phyloP scores from a whole-genome alignment of 129 eudicot genomes.

The Flaveria linearis region DNA sequence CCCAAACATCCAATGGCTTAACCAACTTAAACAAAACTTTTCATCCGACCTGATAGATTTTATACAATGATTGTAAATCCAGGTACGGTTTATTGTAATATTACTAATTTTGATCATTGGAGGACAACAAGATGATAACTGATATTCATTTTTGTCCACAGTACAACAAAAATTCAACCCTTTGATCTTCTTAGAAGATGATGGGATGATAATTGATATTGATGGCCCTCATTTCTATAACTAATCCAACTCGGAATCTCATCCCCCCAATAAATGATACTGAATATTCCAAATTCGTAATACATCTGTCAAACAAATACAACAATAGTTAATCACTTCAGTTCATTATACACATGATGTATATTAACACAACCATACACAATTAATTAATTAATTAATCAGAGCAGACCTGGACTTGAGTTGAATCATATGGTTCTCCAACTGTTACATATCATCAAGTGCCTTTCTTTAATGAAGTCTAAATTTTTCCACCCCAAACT shows the following conservation, averaged over 20 bases:
- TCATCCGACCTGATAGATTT: fast-evolving
- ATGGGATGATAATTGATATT: constrained; percentile 20
- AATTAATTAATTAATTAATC: background rate
- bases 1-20: constrained; percentile 27
- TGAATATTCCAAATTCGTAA: constrained; percentile 17
- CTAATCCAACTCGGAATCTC: constrained; percentile 1
- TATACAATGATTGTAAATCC: background rate
- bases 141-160: no score
- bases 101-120: background rate
- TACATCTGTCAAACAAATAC: background rate
- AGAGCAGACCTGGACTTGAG: background rate
- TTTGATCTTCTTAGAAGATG: constrained; percentile 7
- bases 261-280: background rate
- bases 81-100: constrained; percentile 14
- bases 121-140: fast-evolving
- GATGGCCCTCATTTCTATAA: background rate
- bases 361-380: background rate
- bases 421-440: background rate
- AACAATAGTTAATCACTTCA: background rate
- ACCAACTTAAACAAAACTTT: background rate
- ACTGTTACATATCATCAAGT: background rate
- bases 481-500: constrained; percentile 20
- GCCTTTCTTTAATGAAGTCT: no score
- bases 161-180: constrained; percentile 12
- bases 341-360: background rate